phyloP scores from a whole-genome alignment of 2,329 filamentous ascomycete species.

The Ceratocystis cacaofunesta region DNA sequence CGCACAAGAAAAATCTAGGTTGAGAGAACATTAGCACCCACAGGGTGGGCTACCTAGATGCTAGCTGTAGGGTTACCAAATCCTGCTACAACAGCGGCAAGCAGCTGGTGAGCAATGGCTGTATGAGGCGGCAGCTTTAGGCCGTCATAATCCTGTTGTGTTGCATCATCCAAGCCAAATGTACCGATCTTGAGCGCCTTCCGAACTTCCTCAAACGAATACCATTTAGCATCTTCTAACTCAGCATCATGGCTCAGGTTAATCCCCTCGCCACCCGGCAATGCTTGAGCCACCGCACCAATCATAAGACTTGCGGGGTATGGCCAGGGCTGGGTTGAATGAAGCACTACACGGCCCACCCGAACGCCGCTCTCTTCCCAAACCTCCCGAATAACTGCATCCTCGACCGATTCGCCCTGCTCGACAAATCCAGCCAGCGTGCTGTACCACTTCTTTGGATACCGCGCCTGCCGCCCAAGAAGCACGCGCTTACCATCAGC shows the following conservation, averaged over 20 bases:
- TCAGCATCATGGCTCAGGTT: conserved; percentile 79
- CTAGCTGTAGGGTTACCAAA: conserved; percentile 25
- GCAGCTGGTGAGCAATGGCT: conserved; percentile 83
- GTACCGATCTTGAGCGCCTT: conserved; percentile 50
- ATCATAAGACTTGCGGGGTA: conserved; percentile 79
- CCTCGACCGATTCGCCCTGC: conserved; percentile 71
- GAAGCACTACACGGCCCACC: conserved; percentile 63
- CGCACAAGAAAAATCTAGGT: neutral
- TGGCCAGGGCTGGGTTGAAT: conserved; percentile 77
- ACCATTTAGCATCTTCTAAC: conserved; percentile 82
- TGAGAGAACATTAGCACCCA: neutral
- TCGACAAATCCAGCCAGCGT: conserved; percentile 80
- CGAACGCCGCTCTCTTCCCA: conserved; percentile 73
- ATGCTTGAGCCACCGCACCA: conserved; percentile 71
- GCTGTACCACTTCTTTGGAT: conserved; percentile 73
- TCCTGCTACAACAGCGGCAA: conserved; percentile 63
- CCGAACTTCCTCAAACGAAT: conserved; percentile 62
- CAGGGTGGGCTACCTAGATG: neutral
- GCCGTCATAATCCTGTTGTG: conserved; percentile 51
- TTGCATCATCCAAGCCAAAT: conserved; percentile 49
- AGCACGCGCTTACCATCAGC: conserved; percentile 62
- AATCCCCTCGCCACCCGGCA: conserved; percentile 64
- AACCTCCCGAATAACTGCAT: conserved; percentile 68
- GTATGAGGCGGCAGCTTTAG: conserved; percentile 70
- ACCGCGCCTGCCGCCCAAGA: conserved; percentile 72